Base-by-base conservation (phyloP, 2,329 filamentous ascomycete species). In the Monosporascus sp. region DNA sequence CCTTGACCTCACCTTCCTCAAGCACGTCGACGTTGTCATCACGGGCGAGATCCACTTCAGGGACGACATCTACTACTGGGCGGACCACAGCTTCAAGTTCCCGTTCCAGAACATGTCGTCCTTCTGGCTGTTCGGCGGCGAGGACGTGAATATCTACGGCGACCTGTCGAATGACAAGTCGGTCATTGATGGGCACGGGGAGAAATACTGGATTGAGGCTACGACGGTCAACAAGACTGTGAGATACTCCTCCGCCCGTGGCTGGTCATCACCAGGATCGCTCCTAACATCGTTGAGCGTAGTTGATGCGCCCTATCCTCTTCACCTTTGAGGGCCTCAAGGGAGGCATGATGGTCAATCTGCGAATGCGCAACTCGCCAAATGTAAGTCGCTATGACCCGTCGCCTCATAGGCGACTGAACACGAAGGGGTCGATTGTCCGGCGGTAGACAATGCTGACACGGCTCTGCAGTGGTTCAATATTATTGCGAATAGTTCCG, bases 31-130 rank as follows among this genome's bases (percentile, higher is more conserved):
- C 65, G 70, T 88, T 5, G 78, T 81, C 73, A 72, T 72, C 53
- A 67, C 65, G 0, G 84, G 82, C 22, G 77, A 76, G 22, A 75
- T 88, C 20, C 72, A 79, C 52, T 89, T 89, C 70, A 81, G 79
- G 52, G 78, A 85, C 49, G 82, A 89, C 63, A 85, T 84, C 2
- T 77, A 82, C 58, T 89, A 88, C 68, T 89, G 86, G 86, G 77
- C 85, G 57, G 76, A 74, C 8, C 77, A 87, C 61, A 75, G 78
- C 43, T 88, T 88, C 74, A 78, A 78, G 52, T 83, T 85, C 26
- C 73, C 71, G 6, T 89, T 82, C 70, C 86, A 89, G 61, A 87
- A 87, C 57, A 78, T 80, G 82, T 67, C 81, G 11, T 71, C 73
- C 0, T 79, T 78, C 56, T 79, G 74, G 73, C 70, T 68, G 35